Evolutionary conservation across 768 basidiomycete species (phyloP), one percentile per base, ranked within the genome.

Genomic region (Lentinus brumalis): DNA sequence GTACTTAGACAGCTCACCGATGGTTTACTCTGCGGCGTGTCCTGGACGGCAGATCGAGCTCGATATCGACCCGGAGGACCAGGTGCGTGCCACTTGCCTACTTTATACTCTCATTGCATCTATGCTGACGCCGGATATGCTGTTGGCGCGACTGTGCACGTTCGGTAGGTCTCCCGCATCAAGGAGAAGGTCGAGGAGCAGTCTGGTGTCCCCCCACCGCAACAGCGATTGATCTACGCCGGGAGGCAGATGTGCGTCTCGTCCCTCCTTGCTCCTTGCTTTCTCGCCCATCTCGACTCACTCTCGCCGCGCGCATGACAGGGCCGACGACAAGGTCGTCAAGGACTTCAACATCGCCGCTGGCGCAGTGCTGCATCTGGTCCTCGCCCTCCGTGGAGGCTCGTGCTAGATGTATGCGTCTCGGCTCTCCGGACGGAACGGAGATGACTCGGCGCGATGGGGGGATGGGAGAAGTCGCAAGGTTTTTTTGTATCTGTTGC

Each of bases 181-280:
- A 98, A 98, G 80, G 95, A 96, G 83, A 92, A 92, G 74, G 94
- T 98, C 9, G 96, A 98, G 75, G 96, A 98, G 79, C 96, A 98
- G 77, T 95, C 94, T 6, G 96, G 96, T 65, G 96, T 98, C 44
- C 96, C 96, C 26, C 96, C 96, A 62, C 92, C 82, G 45, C 96
- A 98, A 75, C 96, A 98, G 75, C 86, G 96, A 59, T 76, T 98
- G 70, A 98, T 98, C 73, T 97, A 89, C 74, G 76, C 85, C 70
- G 96, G 96, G 38, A 86, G 95, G 70, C 96, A 97, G 73, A 88
- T 98, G 96, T 98, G 75, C 75, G 85, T 78, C 42, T 60, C 18
- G 14, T 6, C 9, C 11, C 29, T 56, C 45, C 49, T 46, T 41
- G 35, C 21, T 11, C 39, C 46, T 39, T 18, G 14, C 1, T 29